phyloP scores from a whole-genome alignment of 2,329 filamentous ascomycete genomes.

The Allantophomopsis lycopodina region DNA sequence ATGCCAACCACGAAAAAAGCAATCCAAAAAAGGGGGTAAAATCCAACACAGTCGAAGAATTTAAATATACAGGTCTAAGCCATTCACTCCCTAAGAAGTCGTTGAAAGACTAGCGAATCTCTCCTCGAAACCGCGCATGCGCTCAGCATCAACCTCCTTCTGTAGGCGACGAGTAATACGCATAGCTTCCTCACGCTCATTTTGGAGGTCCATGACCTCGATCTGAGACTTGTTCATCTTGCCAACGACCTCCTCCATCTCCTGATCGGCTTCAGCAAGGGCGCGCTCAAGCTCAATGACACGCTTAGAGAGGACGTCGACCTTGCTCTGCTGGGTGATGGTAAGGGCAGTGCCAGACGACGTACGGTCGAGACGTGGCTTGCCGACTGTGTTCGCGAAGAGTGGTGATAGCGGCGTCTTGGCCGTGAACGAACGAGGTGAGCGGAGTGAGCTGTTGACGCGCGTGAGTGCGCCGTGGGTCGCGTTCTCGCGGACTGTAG shows the following conservation, averaged over 20 bases:
- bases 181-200: slow-evolving; percentile 60
- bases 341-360: slow-evolving; percentile 41
- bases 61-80: too few species aligned
- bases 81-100: too few species aligned
- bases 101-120: slow-evolving; percentile 6
- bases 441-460: slow-evolving; percentile 40
- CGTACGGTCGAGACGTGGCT: slow-evolving; percentile 36
- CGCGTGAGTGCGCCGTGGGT: slow-evolving; percentile 59
- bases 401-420: slow-evolving; percentile 50
- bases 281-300: slow-evolving; percentile 79
- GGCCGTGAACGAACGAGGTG: slow-evolving; percentile 36
- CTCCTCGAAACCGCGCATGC: slow-evolving; percentile 13
- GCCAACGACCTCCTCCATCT: slow-evolving; percentile 74
- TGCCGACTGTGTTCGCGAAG: slow-evolving; percentile 30
- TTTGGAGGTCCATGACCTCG: slow-evolving; percentile 67
- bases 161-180: slow-evolving; percentile 59
- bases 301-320: slow-evolving; percentile 61
- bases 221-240: slow-evolving; percentile 76
- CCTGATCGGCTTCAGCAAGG: slow-evolving; percentile 57
- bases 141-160: slow-evolving; percentile 39
- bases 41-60: too few species aligned
- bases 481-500: slow-evolving; percentile 61
- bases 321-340: slow-evolving; percentile 58
- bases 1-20: too few species aligned
- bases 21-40: too few species aligned